phyloP scores from a whole-genome alignment of 352 stramenopile species.

The Phytophthora constricta region DNA sequence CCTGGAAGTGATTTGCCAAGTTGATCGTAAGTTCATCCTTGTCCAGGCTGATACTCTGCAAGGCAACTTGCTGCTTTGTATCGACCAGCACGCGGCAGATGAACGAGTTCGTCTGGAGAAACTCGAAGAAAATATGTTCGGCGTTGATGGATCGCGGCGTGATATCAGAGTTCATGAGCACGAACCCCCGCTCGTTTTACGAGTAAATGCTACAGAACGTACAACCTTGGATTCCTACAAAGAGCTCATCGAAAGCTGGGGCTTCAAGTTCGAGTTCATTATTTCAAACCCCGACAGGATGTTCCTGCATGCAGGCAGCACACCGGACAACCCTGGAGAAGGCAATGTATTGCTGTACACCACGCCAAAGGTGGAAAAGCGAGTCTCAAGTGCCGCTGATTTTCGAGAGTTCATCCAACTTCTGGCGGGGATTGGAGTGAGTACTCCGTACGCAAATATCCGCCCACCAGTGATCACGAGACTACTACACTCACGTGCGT shows the following conservation, averaged over 20 bases:
- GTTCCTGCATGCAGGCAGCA: slow-evolving; percentile 1
- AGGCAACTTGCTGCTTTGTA: slow-evolving; percentile 66
- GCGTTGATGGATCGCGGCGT: slow-evolving; percentile 48
- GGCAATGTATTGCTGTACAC: slow-evolving; percentile 38
- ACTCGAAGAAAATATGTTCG: slow-evolving; percentile 78
- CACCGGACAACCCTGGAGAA: slow-evolving; percentile 9
- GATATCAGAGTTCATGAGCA: slow-evolving; percentile 66
- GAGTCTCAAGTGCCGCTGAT: slow-evolving; percentile 66
- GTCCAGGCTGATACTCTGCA: slow-evolving; percentile 41
- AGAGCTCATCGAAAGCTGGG: slow-evolving; percentile 76
- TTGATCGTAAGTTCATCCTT: slow-evolving; percentile 93
- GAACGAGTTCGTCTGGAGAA: slow-evolving; percentile 89
- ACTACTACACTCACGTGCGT: slow-evolving; percentile 89
- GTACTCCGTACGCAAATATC: slow-evolving; percentile 35
- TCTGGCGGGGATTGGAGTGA: slow-evolving; percentile 38
- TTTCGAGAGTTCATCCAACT: slow-evolving; percentile 89
- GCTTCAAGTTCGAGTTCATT: slow-evolving; percentile 70
- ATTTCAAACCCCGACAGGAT: slow-evolving; percentile 9
- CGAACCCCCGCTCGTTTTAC: slow-evolving; percentile 53
- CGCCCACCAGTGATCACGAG: slow-evolving; percentile 81
- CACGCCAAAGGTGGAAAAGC: slow-evolving; percentile 78
- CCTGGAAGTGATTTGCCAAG: slow-evolving; percentile 84
- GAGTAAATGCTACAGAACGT: slow-evolving; percentile 64
- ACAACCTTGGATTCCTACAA: slow-evolving; percentile 48
- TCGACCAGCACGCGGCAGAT: slow-evolving; percentile 93